These are phyloP conservation scores for Tephrocybe sp. DNA, from an alignment of 768 basidiomycete species.

Conservation along the genomic window DNA sequence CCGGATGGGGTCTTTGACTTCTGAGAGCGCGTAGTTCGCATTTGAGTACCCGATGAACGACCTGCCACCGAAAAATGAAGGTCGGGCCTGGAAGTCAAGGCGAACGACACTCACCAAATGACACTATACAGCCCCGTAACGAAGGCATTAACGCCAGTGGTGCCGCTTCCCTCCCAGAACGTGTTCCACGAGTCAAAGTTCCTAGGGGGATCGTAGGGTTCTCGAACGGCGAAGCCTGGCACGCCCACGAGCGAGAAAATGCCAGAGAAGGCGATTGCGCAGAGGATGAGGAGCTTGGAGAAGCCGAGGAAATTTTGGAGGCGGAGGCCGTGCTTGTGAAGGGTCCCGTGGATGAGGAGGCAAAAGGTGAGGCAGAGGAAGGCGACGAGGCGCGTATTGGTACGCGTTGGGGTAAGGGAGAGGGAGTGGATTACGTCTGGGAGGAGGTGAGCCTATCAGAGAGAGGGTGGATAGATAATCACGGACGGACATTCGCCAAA, in stretches of 20 bases:
- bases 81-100: too few species aligned
- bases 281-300: slow-evolving; percentile 60
- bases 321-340: slow-evolving; percentile 53
- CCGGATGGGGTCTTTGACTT: slow-evolving; percentile 65
- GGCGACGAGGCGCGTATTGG: slow-evolving; percentile 52
- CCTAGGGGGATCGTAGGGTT: slow-evolving; percentile 50
- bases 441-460: background rate
- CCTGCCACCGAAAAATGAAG: too few species aligned
- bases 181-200: slow-evolving; percentile 62
- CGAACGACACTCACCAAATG: slow-evolving; percentile 50
- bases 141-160: slow-evolving; percentile 58
- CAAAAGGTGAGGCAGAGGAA: slow-evolving; percentile 57
- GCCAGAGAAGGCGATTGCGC: slow-evolving; percentile 52
- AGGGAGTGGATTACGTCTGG: slow-evolving; percentile 62
- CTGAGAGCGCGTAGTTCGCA: slow-evolving; percentile 74
- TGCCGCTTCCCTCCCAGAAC: slow-evolving; percentile 64
- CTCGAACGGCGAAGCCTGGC: slow-evolving; percentile 48
- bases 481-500: slow-evolving; percentile 66
- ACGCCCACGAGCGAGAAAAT: slow-evolving; percentile 48
- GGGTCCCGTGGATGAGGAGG: slow-evolving; percentile 55
- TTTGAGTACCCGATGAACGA: slow-evolving; percentile 73
- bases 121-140: slow-evolving; percentile 67
- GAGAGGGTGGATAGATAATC: background rate
- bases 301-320: slow-evolving; percentile 64
- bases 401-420: slow-evolving; percentile 40